Percentiles rank a stretch among this genome's conserved stretches.
phyloP scores from a whole-genome alignment of 768 basidiomycete species.

The Suillus discolor region DNA sequence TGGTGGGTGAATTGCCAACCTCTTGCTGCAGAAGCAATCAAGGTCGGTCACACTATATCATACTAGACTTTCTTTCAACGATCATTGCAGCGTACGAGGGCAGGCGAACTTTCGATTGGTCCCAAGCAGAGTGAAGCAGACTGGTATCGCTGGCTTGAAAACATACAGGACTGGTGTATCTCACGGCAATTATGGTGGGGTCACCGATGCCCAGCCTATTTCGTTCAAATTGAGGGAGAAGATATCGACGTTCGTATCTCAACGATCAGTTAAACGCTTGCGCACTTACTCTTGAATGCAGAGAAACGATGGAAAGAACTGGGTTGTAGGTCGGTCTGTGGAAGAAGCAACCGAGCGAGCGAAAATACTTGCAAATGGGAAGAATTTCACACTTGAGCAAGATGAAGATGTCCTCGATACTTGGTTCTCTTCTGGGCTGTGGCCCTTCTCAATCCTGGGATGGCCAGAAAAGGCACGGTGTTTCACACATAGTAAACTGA shows the following conservation, averaged over 20 bases:
- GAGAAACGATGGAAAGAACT: slow-evolving; percentile 73
- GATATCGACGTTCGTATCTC: slow-evolving; percentile 57
- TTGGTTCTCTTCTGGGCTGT: slow-evolving; percentile 97
- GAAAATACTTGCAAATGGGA: slow-evolving; percentile 64
- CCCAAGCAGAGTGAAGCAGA: slow-evolving; percentile 90
- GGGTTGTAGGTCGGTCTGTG: slow-evolving; percentile 85
- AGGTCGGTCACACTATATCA: slow-evolving; percentile 44
- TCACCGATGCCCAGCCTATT: slow-evolving; percentile 94
- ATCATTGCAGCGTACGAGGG: slow-evolving; percentile 70
- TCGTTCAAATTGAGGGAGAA: slow-evolving; percentile 80
- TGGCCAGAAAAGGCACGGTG: slow-evolving; percentile 89
- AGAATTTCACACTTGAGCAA: slow-evolving; percentile 77
- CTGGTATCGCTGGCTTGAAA: slow-evolving; percentile 95
- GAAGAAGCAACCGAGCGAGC: slow-evolving; percentile 82
- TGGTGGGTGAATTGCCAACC: slow-evolving; percentile 98
- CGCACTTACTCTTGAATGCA: slow-evolving; percentile 26
- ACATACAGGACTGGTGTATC: slow-evolving; percentile 98
- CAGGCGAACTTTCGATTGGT: slow-evolving; percentile 81
- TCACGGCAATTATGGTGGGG: slow-evolving; percentile 99
- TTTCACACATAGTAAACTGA: slow-evolving; percentile 1
- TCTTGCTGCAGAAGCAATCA: slow-evolving; percentile 86
- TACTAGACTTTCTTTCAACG: slow-evolving; percentile 1
- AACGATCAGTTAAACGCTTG: background rate
- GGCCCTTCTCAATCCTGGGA: slow-evolving; percentile 97
- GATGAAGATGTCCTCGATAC: slow-evolving; percentile 98